phyloP scores from a whole-genome alignment of 2,329 filamentous ascomycete genomes.

The Aspergillus neoniger region DNA sequence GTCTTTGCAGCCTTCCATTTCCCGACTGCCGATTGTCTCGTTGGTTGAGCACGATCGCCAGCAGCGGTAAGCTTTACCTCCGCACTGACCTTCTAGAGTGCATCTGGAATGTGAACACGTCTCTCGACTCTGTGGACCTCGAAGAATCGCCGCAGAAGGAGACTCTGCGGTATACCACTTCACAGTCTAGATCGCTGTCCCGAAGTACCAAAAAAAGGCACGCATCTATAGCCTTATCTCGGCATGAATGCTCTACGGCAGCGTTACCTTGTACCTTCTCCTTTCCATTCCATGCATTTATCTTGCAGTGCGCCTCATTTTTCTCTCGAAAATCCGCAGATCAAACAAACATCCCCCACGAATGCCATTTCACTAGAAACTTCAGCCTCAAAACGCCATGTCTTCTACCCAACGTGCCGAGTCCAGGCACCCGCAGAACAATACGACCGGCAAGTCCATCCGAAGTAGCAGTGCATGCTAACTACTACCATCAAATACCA shows the following conservation, averaged over 20 bases:
- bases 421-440: not conserved
- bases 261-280: conserved; percentile 1
- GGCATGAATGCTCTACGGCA: conserved; percentile 2
- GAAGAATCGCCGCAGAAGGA: not conserved
- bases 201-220: not conserved
- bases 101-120: not conserved
- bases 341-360: not conserved
- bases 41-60: not conserved
- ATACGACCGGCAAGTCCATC: not conserved
- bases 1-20: not conserved
- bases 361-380: not conserved
- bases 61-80: not conserved
- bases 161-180: not conserved
- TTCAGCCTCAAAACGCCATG: not conserved
- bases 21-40: not conserved
- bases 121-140: not conserved
- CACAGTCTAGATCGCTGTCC: not conserved
- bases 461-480: not conserved
- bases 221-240: not conserved
- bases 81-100: not conserved
- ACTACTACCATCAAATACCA: not conserved
- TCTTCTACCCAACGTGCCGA: not conserved
- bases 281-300: not conserved
- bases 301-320: not conserved
- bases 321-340: not conserved